Evolutionary conservation across 1,284 basidiomycete species (phyloP).

Genomic region (Ganoderma lingzhi): DNA sequence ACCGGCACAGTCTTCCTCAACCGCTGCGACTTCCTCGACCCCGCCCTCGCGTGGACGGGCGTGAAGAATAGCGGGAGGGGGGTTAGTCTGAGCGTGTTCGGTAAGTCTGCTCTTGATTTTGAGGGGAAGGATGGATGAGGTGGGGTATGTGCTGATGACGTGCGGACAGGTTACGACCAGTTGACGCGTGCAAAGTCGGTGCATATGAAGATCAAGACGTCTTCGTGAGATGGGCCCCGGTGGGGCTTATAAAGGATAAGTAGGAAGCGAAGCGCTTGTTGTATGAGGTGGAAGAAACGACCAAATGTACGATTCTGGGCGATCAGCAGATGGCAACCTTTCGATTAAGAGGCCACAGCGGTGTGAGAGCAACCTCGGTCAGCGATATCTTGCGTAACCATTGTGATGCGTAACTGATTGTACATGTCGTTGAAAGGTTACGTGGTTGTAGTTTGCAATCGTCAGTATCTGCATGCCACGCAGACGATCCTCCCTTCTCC

Average conservation of each 20-base stretch:
- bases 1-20: constrained; percentile 95
- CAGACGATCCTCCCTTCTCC: background rate
- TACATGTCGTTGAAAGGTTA: background rate
- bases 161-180: constrained; percentile 74
- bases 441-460: background rate
- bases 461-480: background rate
- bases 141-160: constrained; percentile 1
- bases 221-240: constrained; percentile 7
- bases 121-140: background rate
- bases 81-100: constrained; percentile 88
- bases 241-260: background rate
- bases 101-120: constrained; percentile 50
- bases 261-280: background rate
- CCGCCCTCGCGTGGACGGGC: constrained; percentile 93
- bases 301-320: background rate
- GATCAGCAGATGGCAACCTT: no score
- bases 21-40: constrained; percentile 89
- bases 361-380: background rate
- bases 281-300: background rate
- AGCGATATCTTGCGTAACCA: background rate
- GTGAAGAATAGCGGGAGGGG: constrained; percentile 94
- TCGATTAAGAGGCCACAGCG: background rate
- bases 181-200: constrained; percentile 80
- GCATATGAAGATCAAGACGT: constrained; percentile 77
- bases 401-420: background rate